These are phyloP conservation scores for Gastrolobium villosum DNA, from an alignment of 306 rosid species.

Conservation along the genomic window DNA sequence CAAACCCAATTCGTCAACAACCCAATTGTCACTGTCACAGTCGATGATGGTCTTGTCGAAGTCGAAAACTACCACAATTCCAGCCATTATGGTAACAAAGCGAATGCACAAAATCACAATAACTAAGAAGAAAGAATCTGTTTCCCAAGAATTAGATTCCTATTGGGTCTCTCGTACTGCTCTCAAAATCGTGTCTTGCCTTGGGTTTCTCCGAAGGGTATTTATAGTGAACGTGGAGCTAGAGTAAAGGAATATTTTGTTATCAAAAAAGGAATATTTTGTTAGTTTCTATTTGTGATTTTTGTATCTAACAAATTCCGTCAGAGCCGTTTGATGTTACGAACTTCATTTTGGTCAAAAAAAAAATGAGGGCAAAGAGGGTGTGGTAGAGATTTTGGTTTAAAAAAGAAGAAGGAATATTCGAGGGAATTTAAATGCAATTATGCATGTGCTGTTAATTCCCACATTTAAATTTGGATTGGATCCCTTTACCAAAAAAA, in stretches of 20 bases:
- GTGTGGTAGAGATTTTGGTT: neutral
- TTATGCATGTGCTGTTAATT: slow-evolving; percentile 23
- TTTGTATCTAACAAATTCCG: neutral
- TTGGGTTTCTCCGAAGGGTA: slow-evolving; percentile 12
- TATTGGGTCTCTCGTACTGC: neutral
- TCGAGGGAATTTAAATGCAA: slow-evolving; percentile 42
- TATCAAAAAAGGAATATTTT: too few relatives aligned
- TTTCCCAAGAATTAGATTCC: neutral
- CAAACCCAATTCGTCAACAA: slow-evolving; percentile 63
- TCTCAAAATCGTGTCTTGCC: slow-evolving; percentile 3
- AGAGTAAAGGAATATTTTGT: neutral
- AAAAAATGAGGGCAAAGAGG: slow-evolving; percentile 8
- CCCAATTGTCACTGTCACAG: slow-evolving; percentile 75
- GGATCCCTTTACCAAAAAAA: neutral
- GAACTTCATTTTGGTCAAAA: neutral
- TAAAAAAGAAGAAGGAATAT: slow-evolving; percentile 59
- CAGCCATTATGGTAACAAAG: slow-evolving; percentile 49
- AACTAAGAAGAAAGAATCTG: neutral
- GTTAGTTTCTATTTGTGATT: too few relatives aligned
- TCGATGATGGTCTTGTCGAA: slow-evolving; percentile 78
- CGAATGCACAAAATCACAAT: neutral
- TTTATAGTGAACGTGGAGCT: slow-evolving; percentile 47
- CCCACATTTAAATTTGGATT: neutral
- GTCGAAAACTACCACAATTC: slow-evolving; percentile 59
- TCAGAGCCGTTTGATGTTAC: slow-evolving; percentile 40